Percentiles rank a stretch among this genome's conserved stretches.
These are phyloP conservation scores for Cyclostephanos tholiformis DNA, from an alignment of 108 stramenopile genomes.

Conservation along the genomic window DNA sequence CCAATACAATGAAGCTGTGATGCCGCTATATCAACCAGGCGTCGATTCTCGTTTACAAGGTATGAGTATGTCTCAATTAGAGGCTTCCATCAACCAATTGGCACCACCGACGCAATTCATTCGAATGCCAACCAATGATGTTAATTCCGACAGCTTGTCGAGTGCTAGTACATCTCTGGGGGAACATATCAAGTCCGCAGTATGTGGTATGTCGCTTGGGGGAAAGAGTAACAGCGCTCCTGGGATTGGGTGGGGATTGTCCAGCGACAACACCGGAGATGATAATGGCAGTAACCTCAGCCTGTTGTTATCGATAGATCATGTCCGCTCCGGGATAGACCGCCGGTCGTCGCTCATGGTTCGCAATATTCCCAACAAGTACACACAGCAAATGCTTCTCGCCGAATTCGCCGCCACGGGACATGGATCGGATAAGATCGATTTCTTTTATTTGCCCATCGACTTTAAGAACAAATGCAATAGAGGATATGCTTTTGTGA, in stretches of 20 bases:
- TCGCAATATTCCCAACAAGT: conserved; percentile 99
- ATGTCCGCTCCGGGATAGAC: conserved; percentile 82
- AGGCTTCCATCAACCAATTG: conserved; percentile 17
- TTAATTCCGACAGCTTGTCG: conserved; percentile 45
- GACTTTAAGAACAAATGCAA: conserved; percentile 99
- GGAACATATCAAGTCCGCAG: background rate
- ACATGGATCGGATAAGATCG: conserved; percentile 91
- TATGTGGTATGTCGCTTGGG: background rate
- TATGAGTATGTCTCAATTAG: background rate
- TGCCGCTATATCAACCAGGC: conserved; percentile 17
- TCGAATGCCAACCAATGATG: conserved; percentile 34
- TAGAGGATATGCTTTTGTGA: conserved; percentile 98
- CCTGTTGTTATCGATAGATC: conserved; percentile 66
- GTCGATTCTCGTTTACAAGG: background rate
- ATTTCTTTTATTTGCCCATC: conserved; percentile 99
- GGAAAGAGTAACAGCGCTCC: conserved; percentile 21
- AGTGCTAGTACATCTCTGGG: conserved; percentile 35
- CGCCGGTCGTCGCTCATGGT: conserved; percentile 98
- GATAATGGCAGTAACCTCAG: conserved; percentile 41
- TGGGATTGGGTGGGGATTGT: conserved; percentile 27
- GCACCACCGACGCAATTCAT: conserved; percentile 40
- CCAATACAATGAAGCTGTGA: conserved; percentile 26
- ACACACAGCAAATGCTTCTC: conserved; percentile 97
- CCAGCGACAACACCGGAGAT: conserved; percentile 26
- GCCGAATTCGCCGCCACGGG: conserved; percentile 89